Evolutionary conservation across 1,139 yeast genomes (phyloP).

Genomic region (Zygoascus meyerae): DNA sequence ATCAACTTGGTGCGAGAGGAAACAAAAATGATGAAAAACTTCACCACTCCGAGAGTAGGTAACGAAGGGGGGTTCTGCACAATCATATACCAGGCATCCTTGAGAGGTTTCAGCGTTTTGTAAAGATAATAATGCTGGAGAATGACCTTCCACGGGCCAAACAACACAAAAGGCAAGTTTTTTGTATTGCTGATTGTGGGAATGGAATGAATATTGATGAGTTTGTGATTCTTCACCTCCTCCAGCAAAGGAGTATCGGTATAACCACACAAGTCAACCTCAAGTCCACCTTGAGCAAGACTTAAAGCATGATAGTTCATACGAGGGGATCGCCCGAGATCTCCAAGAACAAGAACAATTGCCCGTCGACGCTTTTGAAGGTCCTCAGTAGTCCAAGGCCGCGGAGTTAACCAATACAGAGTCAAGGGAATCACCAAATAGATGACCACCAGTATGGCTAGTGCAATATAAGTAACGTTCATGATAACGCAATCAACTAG

Average conservation of each 20-base stretch:
- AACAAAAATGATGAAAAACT: slow-evolving; percentile 48
- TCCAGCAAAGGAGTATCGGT: slow-evolving; percentile 38
- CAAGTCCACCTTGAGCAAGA: slow-evolving; percentile 60
- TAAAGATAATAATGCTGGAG: slow-evolving; percentile 49
- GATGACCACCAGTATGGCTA: slow-evolving; percentile 20
- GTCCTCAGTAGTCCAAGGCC: slow-evolving; percentile 17
- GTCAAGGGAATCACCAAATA: slow-evolving; percentile 30
- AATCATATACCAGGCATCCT: slow-evolving; percentile 64
- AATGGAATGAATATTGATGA: slow-evolving; percentile 35
- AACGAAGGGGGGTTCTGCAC: slow-evolving; percentile 89
- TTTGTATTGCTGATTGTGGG: slow-evolving; percentile 41
- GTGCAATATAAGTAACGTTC: slow-evolving; percentile 15
- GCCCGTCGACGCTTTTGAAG: slow-evolving; percentile 44
- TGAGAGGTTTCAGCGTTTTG: slow-evolving; percentile 45
- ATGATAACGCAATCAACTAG: slow-evolving; percentile 2
- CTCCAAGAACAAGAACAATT: slow-evolving; percentile 82
- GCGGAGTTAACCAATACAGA: slow-evolving; percentile 23
- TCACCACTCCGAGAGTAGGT: slow-evolving; percentile 66
- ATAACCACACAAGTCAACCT: slow-evolving; percentile 84
- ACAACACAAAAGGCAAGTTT: slow-evolving; percentile 49
- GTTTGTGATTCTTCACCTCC: slow-evolving; percentile 23
- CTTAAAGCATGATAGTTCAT: slow-evolving; percentile 89
- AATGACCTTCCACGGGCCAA: slow-evolving; percentile 55
- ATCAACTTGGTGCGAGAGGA: slow-evolving; percentile 59
- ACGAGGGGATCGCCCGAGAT: slow-evolving; percentile 91